Evolutionary conservation across 495 filamentous ascomycete genomes (phyloP).

Genomic region (Hypoxylon fuscum): DNA sequence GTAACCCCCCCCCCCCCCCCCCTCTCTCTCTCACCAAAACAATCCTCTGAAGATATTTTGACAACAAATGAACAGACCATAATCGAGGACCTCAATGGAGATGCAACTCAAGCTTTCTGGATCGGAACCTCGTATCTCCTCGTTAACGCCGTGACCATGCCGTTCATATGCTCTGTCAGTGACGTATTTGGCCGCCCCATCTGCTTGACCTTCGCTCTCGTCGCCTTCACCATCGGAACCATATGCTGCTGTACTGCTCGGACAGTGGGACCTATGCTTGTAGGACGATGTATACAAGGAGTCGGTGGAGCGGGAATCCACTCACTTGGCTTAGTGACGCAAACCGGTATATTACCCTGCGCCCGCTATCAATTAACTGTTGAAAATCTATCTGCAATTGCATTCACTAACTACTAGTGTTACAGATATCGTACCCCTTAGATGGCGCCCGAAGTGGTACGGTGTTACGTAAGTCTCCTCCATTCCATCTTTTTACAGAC

Average conservation of each 20-base stretch:
- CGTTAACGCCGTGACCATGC: conserved; percentile 56
- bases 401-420: too few relatives aligned
- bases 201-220: conserved; percentile 51
- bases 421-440: conserved; percentile 47
- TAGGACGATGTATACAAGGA: conserved; percentile 81
- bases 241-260: conserved; percentile 52
- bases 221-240: conserved; percentile 56
- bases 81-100: conserved; percentile 52
- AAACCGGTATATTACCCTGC: conserved; percentile 52
- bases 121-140: conserved; percentile 63
- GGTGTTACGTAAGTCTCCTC: conserved; percentile 41
- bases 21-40: neutral
- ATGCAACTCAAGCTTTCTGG: conserved; percentile 61
- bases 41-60: neutral
- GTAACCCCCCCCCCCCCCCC: conserved; percentile 26
- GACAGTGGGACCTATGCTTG: conserved; percentile 69
- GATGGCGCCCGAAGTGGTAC: conserved; percentile 51
- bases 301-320: conserved; percentile 84
- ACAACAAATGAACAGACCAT: conserved; percentile 43
- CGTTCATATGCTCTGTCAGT: conserved; percentile 58
- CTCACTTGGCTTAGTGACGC: conserved; percentile 78
- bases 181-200: conserved; percentile 63
- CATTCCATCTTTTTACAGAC: too few relatives aligned
- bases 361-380: too few relatives aligned
- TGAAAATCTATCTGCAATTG: too few relatives aligned